Base-by-base conservation (phyloP, 2,329 filamentous ascomycete genomes). In the Chrysosporium keratinophilum region DNA sequence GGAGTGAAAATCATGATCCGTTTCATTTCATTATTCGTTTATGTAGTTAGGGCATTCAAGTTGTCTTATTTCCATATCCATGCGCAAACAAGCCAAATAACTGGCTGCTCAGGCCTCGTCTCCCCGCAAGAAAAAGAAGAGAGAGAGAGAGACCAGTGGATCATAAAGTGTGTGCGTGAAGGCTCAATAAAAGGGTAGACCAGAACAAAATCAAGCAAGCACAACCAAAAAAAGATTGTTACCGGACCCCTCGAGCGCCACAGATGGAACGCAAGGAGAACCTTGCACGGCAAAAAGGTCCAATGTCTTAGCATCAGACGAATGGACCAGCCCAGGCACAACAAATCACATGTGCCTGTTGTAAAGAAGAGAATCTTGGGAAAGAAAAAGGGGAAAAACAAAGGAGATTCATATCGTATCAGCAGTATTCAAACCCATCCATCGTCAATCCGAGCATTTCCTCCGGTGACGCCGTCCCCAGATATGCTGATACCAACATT, bases 401-500 rank as follows among this genome's bases (percentile, higher is more conserved):
- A 52, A 52, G 17, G 19, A 41, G 40, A 45, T n/a, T 52, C 50
- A 31, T 52, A 33, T 14, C 12, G 19, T 19, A 41, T 52, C 33
- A 19, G 15, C 15, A 9, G 31, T n/a, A n/a, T 45, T 52, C 42
- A 52, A 40, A 52, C 40, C 50, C 50, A 52, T 19, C 50, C 42
- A 41, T 52, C 50, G n/a, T 33, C 11, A 28, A 9, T 12, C 41
- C 23, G 41, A 44, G n/a, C 15, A 34, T 39, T 15, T 42, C 7
- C 35, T 37, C 15, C 28, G n/a, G 31, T 15, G 23, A 9, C 15
- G n/a, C 33, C 23, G 35, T 28, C 45, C 10, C 42, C 35, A 17
- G 41, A 40, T 4, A 68, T 57, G 49, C 69, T 67, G 7, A 68
- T 57, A 49, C 69, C 67, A 23, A 75, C 63, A 17, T 67, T 65